Base-by-base conservation (phyloP, 2,329 filamentous ascomycete genomes). In the Amauroascus verrucosus region DNA sequence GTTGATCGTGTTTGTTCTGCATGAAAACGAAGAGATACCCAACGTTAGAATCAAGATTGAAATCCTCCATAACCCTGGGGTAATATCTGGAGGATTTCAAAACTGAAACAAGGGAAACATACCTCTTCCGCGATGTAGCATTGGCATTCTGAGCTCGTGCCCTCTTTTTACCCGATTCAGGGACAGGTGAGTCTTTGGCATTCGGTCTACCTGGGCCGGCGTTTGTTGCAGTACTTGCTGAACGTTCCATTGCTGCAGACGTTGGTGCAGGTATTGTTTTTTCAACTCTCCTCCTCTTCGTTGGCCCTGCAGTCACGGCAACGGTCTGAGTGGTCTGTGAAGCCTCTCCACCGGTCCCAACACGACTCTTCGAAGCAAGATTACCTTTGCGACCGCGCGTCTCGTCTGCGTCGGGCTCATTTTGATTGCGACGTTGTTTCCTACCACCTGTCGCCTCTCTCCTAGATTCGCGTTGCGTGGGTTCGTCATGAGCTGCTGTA, bases 371-470 rank as follows among this genome's bases (percentile, higher is more conserved):
- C 53, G 77, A 68, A 56, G 72, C 56, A 61, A 70, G 56, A 60
- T 57, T 57, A 30, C 72, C 88, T 73, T 88, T 93, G 47, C 70
- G 64, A 53, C 63, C 51, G 53, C 71, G 72, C 7, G 63, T 59
- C 48, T 94, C 88, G 59, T 95, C 88, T 58, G 84, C 82, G 62
- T 95, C 88, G 0, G 85, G 87, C 58, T 94, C 88, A 32, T 79
- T 87, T 56, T 85, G 82, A 43, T 85, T 81, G 63, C 82, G 84
- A 59, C 80, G 80, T 58, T 82, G 85, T 66, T 86, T 88, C 64
- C 86, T 86, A 38, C 85, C 85, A 58, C 84, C 78, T 56, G 88
- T 86, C 68, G 88, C 86, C 68, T 95, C 88, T 64, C 91, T 88
- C 59, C 88, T 79, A 32, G 85, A 84, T 64, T 94, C 89, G 66